Percentiles rank a stretch among this genome's conserved stretches.
phyloP scores from a whole-genome alignment of 257 asterid genomes.

The Przewalskia tangutica region DNA sequence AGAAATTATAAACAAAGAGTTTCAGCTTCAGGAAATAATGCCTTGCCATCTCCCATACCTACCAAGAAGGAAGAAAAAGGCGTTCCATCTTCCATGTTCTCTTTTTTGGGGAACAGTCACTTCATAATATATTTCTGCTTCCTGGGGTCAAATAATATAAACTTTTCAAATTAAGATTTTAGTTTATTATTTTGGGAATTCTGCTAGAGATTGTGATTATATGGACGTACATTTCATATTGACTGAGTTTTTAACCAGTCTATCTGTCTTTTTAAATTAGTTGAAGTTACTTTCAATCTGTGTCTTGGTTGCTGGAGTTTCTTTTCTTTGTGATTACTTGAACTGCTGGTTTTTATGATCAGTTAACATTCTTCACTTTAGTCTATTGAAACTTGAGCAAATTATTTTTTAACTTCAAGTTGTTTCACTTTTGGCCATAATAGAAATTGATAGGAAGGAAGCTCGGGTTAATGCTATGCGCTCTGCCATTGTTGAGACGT shows the following conservation, averaged over 20 bases:
- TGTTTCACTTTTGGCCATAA: conserved; percentile 16
- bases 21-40: background rate
- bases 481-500: conserved; percentile 77
- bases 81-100: background rate
- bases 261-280: background rate
- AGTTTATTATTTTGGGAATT: background rate
- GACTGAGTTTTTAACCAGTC: background rate
- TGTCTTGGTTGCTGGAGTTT: background rate
- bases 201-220: background rate
- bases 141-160: background rate
- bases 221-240: background rate
- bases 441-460: conserved; percentile 72
- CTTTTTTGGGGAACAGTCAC: background rate
- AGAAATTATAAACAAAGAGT: background rate
- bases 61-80: background rate
- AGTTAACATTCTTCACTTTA: background rate
- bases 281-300: background rate
- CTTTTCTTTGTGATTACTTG: background rate
- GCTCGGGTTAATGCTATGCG: conserved; percentile 71
- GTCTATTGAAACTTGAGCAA: background rate
- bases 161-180: background rate
- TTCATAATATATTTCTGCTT: background rate
- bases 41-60: background rate
- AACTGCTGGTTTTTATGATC: background rate
- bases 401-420: conserved; percentile 4